phyloP scores from a whole-genome alignment of 139 green algal genomes.

The Parachlorella kessleri region DNA sequence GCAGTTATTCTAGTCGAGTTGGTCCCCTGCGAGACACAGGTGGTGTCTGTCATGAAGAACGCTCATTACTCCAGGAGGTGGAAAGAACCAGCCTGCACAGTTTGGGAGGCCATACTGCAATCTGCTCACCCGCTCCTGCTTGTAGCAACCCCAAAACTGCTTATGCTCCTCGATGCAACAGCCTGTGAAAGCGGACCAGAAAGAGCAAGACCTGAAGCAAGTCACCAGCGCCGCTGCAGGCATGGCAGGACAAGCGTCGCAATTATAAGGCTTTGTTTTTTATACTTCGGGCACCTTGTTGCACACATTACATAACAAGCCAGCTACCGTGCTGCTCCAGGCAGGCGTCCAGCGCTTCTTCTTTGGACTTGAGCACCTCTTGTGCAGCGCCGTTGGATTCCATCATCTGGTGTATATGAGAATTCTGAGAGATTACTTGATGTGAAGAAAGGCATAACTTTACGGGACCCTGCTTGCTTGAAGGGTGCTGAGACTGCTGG shows the following conservation, averaged over 20 bases:
- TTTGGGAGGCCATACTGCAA: not conserved
- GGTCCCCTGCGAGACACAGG: conserved; percentile 20
- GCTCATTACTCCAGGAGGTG: not conserved
- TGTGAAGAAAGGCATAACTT: too few relatives aligned
- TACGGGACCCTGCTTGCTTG: too few relatives aligned
- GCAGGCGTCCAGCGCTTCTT: conserved; percentile 19
- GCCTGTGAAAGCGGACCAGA: conserved; percentile 14
- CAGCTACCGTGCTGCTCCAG: conserved; percentile 19
- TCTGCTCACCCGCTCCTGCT: conserved; percentile 14
- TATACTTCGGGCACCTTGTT: not conserved
- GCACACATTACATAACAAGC: not conserved
- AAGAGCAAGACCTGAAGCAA: conserved; percentile 32
- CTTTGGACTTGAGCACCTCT: conserved; percentile 3
- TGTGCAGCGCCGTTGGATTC: too few relatives aligned
- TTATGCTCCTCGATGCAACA: conserved; percentile 39
- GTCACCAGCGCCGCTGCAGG: conserved; percentile 13
- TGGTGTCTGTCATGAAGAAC: not conserved
- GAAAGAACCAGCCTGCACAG: not conserved
- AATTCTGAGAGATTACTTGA: too few relatives aligned
- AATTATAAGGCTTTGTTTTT: not conserved
- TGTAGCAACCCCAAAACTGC: conserved; percentile 42
- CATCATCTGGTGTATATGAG: too few relatives aligned
- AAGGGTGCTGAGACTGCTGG: too few relatives aligned
- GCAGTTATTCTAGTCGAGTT: conserved; percentile 24
- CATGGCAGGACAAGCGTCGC: too few relatives aligned